Conservation (phyloP, 2,329 filamentous ascomycete species). For the Dactylellina parvicollis region DNA sequence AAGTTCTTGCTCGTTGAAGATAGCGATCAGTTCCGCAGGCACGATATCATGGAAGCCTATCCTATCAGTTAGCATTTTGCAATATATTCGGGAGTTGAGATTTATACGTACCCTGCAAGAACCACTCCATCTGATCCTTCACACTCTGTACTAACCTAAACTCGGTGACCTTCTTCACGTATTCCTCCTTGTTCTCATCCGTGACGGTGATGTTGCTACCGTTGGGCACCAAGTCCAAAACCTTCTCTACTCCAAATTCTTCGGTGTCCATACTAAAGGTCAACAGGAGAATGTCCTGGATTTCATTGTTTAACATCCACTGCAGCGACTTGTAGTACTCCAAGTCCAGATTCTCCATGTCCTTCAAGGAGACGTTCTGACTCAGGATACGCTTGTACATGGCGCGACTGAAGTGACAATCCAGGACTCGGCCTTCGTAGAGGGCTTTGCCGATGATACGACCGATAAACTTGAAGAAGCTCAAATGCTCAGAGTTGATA, state of each 20-base stretch:
- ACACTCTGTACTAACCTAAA: conserved; percentile 92
- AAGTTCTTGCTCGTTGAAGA: conserved; percentile 98
- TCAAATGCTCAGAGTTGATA: conserved; percentile 92
- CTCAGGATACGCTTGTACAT: conserved; percentile 98
- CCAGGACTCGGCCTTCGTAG: conserved; percentile 92
- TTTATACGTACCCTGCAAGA: conserved; percentile 75
- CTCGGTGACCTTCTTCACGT: conserved; percentile 92
- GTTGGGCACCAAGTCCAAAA: conserved; percentile 85
- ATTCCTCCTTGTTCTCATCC: conserved; percentile 98
- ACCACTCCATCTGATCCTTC: conserved; percentile 91
- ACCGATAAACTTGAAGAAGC: conserved; percentile 99
- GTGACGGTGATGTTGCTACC: conserved; percentile 93
- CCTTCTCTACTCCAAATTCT: conserved; percentile 87
- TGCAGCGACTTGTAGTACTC: conserved; percentile 99
- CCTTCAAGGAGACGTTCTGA: conserved; percentile 94
- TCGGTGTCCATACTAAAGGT: conserved; percentile 95
- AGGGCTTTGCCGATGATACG: conserved; percentile 97
- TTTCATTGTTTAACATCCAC: conserved; percentile 99
- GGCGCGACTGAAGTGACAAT: conserved; percentile 98
- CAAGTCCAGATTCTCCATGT: conserved; percentile 98
- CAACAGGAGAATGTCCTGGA: conserved; percentile 96
- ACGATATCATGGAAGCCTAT: conserved; percentile 97
- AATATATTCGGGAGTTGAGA: not conserved
- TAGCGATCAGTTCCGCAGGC: conserved; percentile 88
- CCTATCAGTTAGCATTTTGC: conserved; percentile 59